phyloP scores from a whole-genome alignment of 2,329 filamentous ascomycete species.

The Ceratocystis colombiana region DNA sequence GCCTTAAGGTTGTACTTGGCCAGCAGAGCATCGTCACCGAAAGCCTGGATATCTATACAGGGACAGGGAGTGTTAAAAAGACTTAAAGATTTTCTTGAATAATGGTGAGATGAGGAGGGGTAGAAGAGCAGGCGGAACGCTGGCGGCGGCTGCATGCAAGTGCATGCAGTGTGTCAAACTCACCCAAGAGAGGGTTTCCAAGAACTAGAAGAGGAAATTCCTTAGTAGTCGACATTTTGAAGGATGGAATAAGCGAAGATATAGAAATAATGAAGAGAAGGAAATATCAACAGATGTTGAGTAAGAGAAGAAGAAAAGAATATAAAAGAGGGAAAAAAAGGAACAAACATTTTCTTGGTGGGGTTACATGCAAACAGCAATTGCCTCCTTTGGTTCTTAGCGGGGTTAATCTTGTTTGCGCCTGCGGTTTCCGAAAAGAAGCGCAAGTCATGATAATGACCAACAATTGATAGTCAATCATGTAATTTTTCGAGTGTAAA shows the following conservation, averaged over 20 bases:
- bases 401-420: slow-evolving; percentile 12
- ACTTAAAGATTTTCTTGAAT: neutral
- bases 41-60: slow-evolving; percentile 72
- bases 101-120: neutral
- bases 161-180: slow-evolving; percentile 30
- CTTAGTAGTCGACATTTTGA: slow-evolving; percentile 60
- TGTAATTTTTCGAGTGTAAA: neutral
- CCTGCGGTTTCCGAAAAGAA: slow-evolving; percentile 10
- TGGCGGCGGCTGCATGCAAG: neutral
- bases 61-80: slow-evolving; percentile 14
- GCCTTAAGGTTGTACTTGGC: slow-evolving; percentile 88
- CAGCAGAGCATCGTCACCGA: slow-evolving; percentile 72
- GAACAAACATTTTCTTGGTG: slow-evolving; percentile 15
- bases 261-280: neutral
- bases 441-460: slow-evolving; percentile 1
- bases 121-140: neutral
- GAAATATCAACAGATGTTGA: neutral
- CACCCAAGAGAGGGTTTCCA: slow-evolving; percentile 95
- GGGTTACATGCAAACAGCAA: slow-evolving; percentile 12
- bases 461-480: neutral
- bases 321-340: neutral
- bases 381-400: slow-evolving; percentile 4
- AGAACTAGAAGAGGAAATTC: slow-evolving; percentile 84
- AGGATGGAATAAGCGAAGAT: slow-evolving; percentile 1
- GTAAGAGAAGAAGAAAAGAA: slow-evolving; percentile 8